Percentiles rank a stretch among this genome's conserved stretches.
Evolutionary conservation across 192 early-diverging fungal genomes (phyloP).

Genomic region (Fimicolochytrium jonesii): DNA sequence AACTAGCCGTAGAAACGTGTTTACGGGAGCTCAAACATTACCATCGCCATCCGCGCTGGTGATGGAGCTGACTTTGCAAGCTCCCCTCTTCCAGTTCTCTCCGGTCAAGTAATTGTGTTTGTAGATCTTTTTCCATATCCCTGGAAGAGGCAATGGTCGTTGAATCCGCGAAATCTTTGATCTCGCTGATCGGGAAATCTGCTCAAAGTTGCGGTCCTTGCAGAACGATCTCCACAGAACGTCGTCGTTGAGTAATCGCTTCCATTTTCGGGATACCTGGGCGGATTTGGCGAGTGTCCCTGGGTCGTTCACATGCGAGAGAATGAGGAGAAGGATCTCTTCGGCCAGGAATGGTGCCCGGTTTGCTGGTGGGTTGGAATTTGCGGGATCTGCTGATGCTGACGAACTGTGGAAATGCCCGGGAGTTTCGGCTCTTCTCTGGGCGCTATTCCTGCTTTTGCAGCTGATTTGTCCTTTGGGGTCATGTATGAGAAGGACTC

Average conservation of each 20-base stretch:
- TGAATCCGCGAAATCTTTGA: constrained; percentile 21
- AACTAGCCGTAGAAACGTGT: neutral
- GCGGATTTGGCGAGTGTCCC: constrained; percentile 9
- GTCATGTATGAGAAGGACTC: too few species aligned
- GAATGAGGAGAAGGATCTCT: constrained; percentile 40
- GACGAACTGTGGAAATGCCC: too few species aligned
- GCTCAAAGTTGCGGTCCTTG: constrained; percentile 3
- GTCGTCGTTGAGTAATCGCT: constrained; percentile 29
- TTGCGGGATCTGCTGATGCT: too few species aligned
- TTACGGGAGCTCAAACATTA: neutral
- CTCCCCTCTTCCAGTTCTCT: constrained; percentile 37
- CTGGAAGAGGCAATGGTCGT: too few species aligned
- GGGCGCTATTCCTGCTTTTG: too few species aligned
- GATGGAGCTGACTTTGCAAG: constrained; percentile 10
- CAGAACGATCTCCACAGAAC: constrained; percentile 36
- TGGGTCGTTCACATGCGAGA: constrained; percentile 15
- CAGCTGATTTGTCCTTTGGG: too few species aligned
- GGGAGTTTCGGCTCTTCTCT: too few species aligned
- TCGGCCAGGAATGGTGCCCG: too few species aligned
- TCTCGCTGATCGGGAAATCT: constrained; percentile 10
- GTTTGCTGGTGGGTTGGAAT: too few species aligned
- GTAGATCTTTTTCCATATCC: constrained; percentile 44
- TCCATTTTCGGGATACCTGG: constrained; percentile 29
- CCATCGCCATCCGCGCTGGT: neutral
- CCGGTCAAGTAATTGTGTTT: constrained; percentile 43